A percentile compares a stretch with the other conserved stretches of the same genome.
Evolutionary conservation across 805 yeast genomes (phyloP).

Genomic region (Ogataea neopini): DNA sequence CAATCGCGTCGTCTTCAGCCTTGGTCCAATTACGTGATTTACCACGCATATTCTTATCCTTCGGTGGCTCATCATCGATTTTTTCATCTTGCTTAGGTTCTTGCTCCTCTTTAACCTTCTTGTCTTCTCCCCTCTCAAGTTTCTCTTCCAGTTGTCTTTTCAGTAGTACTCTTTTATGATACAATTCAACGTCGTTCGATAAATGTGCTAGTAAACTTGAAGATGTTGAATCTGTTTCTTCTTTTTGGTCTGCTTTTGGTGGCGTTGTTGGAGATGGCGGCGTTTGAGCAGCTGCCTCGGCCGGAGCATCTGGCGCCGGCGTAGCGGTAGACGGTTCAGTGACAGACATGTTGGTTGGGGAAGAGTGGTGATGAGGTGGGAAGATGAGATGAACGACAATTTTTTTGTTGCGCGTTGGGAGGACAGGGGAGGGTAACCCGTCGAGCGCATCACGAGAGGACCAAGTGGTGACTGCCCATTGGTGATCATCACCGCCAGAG

Average conservation of each 20-base stretch:
- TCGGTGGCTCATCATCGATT: conserved; percentile 5
- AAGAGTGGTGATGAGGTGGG: not conserved
- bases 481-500: too few species aligned
- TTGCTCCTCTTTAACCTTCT: not conserved
- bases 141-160: conserved; percentile 23
- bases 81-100: not conserved
- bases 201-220: conserved; percentile 24
- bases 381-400: not conserved
- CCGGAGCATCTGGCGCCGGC: too few species aligned
- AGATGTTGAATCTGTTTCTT: conserved; percentile 4
- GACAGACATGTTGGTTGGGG: too few species aligned
- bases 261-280: not conserved
- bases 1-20: conserved; percentile 39
- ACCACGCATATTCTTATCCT: conserved; percentile 8
- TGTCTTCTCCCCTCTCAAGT: conserved; percentile 8
- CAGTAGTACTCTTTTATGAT: conserved; percentile 32
- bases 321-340: not conserved
- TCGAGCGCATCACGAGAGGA: not conserved
- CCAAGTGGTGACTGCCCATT: not conserved
- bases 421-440: not conserved
- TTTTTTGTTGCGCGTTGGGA: not conserved
- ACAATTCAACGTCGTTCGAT: conserved; percentile 31
- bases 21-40: conserved; percentile 34
- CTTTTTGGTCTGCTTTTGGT: not conserved
- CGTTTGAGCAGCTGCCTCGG: too few species aligned